phyloP scores from a whole-genome alignment of 768 basidiomycete species.

The Russula sp. region DNA sequence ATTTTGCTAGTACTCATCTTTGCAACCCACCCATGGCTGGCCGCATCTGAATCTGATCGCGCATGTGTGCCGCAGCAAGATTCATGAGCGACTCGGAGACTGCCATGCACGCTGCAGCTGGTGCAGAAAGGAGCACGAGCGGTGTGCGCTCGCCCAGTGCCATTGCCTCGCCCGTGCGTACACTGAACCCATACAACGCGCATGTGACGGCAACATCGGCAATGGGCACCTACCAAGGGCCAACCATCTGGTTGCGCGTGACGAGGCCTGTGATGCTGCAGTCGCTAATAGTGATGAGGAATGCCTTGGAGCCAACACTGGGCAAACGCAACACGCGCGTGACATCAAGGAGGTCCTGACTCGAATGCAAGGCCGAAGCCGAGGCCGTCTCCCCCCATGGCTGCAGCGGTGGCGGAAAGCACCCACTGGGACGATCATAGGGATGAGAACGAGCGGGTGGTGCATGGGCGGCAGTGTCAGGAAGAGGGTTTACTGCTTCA shows the following conservation, averaged over 20 bases:
- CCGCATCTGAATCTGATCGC: too few relatives aligned
- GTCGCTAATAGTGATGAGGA: conserved; percentile 98
- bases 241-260: conserved; percentile 97
- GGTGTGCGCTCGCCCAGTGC: conserved; percentile 97
- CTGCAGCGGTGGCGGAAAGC: too few relatives aligned
- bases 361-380: too few relatives aligned
- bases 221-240: conserved; percentile 97
- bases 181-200: conserved; percentile 89
- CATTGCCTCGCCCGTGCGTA: conserved; percentile 88
- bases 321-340: conserved; percentile 85
- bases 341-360: too few relatives aligned
- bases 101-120: conserved; percentile 93
- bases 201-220: conserved; percentile 96
- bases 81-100: conserved; percentile 92
- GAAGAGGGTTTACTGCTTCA: too few relatives aligned
- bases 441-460: too few relatives aligned
- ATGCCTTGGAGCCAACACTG: conserved; percentile 90
- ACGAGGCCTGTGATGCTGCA: conserved; percentile 91
- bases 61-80: conserved; percentile 71
- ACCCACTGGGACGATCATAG: too few relatives aligned
- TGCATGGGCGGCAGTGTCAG: too few relatives aligned
- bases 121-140: conserved; percentile 76
- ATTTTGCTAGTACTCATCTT: too few relatives aligned
- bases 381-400: too few relatives aligned
- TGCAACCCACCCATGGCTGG: too few relatives aligned